Percentiles rank a stretch among this genome's conserved stretches.
Evolutionary conservation across 352 stramenopile genomes (phyloP).

Genomic region (Blastocystis sp.): DNA sequence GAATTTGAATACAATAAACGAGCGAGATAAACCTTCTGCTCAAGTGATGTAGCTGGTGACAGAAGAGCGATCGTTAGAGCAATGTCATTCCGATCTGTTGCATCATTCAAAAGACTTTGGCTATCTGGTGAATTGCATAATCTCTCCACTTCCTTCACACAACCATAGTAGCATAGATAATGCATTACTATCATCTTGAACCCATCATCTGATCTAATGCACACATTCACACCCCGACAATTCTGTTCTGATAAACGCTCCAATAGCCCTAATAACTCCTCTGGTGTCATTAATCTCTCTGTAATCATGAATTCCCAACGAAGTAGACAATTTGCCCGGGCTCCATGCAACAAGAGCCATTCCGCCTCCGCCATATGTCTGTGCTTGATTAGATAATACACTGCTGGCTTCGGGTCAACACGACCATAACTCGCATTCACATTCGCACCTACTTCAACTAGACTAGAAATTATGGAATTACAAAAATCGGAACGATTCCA

Average conservation of each 20-base stretch:
- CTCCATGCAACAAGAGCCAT: slow-evolving; percentile 23
- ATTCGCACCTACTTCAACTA: slow-evolving; percentile 14
- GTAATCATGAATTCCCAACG: slow-evolving; percentile 50
- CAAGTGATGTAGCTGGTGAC: background rate
- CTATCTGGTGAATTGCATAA: background rate
- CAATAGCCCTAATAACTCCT: background rate
- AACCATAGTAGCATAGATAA: slow-evolving; percentile 25
- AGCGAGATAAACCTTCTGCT: background rate
- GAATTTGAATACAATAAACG: background rate
- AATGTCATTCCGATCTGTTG: slow-evolving; percentile 14
- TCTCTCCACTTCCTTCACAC: background rate
- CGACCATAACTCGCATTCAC: slow-evolving; percentile 28
- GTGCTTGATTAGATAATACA: slow-evolving; percentile 9
- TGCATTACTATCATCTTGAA: slow-evolving; percentile 51
- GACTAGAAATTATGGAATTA: background rate
- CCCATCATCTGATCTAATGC: slow-evolving; percentile 26
- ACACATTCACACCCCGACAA: background rate
- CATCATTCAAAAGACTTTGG: slow-evolving; percentile 13
- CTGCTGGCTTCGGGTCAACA: background rate
- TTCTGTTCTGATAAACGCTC: background rate
- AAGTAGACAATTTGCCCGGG: slow-evolving; percentile 32
- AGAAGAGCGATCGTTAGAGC: slow-evolving; percentile 58
- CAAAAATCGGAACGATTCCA: background rate
- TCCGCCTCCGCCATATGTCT: background rate
- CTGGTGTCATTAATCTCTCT: background rate